A percentile compares a stretch with the other conserved stretches of the same genome.
Conservation (phyloP, 75 land plant species). For the Selaginella moellendorffii region DNA sequence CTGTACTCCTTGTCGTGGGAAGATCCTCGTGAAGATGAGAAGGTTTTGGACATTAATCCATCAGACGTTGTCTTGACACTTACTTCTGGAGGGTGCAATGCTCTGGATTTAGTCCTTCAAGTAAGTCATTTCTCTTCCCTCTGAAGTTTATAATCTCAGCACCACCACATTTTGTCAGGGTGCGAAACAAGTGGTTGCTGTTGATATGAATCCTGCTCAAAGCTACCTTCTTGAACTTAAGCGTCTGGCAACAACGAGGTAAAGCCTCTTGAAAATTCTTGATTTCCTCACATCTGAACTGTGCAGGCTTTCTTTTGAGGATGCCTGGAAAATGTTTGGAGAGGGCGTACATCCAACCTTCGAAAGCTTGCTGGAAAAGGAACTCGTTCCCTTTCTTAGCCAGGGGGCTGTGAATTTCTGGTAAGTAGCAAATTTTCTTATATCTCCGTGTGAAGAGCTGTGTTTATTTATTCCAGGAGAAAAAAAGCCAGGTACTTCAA, state of each 20-base stretch:
- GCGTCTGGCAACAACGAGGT: slow-evolving; percentile 23
- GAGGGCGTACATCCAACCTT: slow-evolving; percentile 34
- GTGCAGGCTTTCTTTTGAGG: slow-evolving; percentile 24
- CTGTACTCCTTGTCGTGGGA: slow-evolving; percentile 36
- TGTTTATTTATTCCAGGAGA: slow-evolving; percentile 12
- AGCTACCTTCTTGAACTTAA: slow-evolving; percentile 33
- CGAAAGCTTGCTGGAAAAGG: slow-evolving; percentile 12
- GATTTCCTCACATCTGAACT: no score
- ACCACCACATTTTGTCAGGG: slow-evolving; percentile 15
- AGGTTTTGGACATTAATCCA: slow-evolving; percentile 16
- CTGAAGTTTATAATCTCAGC: neutral
- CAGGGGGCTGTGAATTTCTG: slow-evolving; percentile 34
- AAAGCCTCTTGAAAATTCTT: neutral
- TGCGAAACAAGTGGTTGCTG: slow-evolving; percentile 28
- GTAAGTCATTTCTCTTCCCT: slow-evolving; percentile 1
- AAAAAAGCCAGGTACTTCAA: slow-evolving; percentile 23
- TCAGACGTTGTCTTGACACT: slow-evolving; percentile 30
- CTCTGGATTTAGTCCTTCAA: slow-evolving; percentile 25
- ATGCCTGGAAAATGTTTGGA: slow-evolving; percentile 35
- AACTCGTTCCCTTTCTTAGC: slow-evolving; percentile 29
- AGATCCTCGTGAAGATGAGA: slow-evolving; percentile 35
- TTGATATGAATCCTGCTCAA: slow-evolving; percentile 36
- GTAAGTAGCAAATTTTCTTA: slow-evolving; percentile 3
- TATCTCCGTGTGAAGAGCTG: no score
- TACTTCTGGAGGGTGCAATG: slow-evolving; percentile 35